A percentile compares a stretch with the other conserved stretches of the same genome.
Evolutionary conservation across 352 stramenopile species (phyloP).

Genomic region (Phytopythium helicoides): DNA sequence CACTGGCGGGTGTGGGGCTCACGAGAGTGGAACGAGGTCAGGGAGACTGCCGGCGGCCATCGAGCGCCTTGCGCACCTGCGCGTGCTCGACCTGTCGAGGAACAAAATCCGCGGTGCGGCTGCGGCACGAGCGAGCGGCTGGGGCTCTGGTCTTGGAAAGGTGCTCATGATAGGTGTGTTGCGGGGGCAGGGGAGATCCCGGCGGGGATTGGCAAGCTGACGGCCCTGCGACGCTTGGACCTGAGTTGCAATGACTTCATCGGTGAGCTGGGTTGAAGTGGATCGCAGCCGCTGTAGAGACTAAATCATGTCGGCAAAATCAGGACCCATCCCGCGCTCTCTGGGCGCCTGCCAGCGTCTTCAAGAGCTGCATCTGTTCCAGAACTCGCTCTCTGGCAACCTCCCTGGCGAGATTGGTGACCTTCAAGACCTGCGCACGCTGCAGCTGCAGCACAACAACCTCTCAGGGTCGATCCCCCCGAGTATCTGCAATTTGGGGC

Average conservation of each 20-base stretch:
- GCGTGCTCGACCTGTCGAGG: slow-evolving; percentile 78
- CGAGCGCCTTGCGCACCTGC: slow-evolving; percentile 58
- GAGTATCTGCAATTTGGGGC: slow-evolving; percentile 49
- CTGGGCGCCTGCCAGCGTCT: slow-evolving; percentile 55
- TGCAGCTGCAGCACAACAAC: slow-evolving; percentile 86
- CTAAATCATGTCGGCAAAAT: neutral
- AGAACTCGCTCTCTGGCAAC: slow-evolving; percentile 69
- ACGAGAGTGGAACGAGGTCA: slow-evolving; percentile 1
- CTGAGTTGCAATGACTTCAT: slow-evolving; percentile 82
- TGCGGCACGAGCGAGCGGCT: neutral
- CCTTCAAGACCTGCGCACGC: slow-evolving; percentile 57
- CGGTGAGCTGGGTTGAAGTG: slow-evolving; percentile 15
- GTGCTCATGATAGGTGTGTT: too few species aligned
- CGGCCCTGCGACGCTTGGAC: slow-evolving; percentile 54
- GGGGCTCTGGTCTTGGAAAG: neutral
- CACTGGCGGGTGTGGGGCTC: neutral
- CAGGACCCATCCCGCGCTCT: slow-evolving; percentile 40
- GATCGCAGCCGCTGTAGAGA: neutral
- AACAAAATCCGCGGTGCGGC: slow-evolving; percentile 58
- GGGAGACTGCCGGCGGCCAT: slow-evolving; percentile 36
- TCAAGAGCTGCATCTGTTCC: slow-evolving; percentile 74
- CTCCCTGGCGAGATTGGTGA: slow-evolving; percentile 52
- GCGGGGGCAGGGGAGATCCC: slow-evolving; percentile 57
- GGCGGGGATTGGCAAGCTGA: slow-evolving; percentile 45
- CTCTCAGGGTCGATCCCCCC: slow-evolving; percentile 51